A percentile compares a stretch with the other conserved stretches of the same genome.
Conservation (phyloP, 208 protist genomes). For the Trypanosoma caninum region DNA sequence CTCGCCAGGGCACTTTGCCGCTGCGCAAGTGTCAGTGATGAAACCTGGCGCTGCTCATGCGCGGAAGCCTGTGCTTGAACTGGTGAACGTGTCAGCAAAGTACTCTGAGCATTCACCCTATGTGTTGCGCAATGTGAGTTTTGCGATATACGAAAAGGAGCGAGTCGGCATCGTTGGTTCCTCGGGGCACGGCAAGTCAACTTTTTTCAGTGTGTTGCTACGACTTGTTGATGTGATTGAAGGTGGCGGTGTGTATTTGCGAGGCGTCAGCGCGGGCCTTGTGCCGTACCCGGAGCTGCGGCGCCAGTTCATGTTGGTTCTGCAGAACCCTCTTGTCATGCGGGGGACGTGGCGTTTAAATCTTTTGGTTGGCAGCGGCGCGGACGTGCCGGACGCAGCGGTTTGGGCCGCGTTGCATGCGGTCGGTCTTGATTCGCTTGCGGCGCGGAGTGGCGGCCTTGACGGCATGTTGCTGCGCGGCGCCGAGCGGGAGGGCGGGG, state of each 20-base stretch:
- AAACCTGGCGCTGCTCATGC: not conserved
- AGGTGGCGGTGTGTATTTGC: constrained; percentile 77
- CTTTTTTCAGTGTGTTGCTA: constrained; percentile 73
- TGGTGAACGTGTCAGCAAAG: constrained; percentile 54
- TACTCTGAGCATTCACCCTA: constrained; percentile 66
- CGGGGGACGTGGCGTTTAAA: constrained; percentile 94
- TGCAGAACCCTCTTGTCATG: constrained; percentile 97
- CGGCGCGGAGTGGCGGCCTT: constrained; percentile 37
- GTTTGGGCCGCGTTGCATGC: constrained; percentile 49
- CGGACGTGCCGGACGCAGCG: constrained; percentile 26
- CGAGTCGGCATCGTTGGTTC: constrained; percentile 72
- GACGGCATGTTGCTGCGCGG: constrained; percentile 38
- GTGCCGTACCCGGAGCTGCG: constrained; percentile 91
- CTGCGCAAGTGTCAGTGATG: not conserved
- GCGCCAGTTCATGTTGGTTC: constrained; percentile 95
- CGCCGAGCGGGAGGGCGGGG: constrained; percentile 57
- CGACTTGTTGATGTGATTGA: constrained; percentile 87
- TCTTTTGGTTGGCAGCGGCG: constrained; percentile 60
- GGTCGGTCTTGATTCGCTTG: constrained; percentile 33
- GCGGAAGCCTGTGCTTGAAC: constrained; percentile 35
- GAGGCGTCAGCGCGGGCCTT: constrained; percentile 86
- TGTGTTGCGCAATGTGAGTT: constrained; percentile 64
- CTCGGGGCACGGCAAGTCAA: constrained; percentile 85
- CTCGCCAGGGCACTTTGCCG: too few relatives aligned
- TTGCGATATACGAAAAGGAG: constrained; percentile 45